Base-by-base conservation (phyloP, 495 filamentous ascomycete species). In the Gamarada debralockiae region DNA sequence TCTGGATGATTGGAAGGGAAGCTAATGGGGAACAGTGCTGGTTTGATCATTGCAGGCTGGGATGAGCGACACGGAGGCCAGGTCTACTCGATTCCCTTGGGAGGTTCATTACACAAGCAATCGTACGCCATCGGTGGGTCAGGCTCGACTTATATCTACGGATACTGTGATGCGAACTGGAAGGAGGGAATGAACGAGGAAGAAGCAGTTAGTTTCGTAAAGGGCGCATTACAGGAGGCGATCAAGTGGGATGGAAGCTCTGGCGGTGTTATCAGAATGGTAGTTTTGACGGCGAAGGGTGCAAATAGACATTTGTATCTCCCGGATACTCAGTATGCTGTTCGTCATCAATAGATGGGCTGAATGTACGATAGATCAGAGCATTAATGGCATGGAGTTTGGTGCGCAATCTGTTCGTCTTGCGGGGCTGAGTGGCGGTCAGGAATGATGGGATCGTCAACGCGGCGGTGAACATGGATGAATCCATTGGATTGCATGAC, bases 161-260 rank as follows among this genome's bases (percentile, higher is more conserved):
- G 93, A 58, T 97, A 92, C 75, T 97, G 93, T 67, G 92, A 98
- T 69, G 84, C 91, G 45, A 80, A 98, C 77, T 98, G 93, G 93
- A 84, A 80, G 64, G 95, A 97, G 66, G 81, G 83, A 59, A 97
- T 98, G 92, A 87, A 86, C 21, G 92, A 98, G 77, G 76, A 80
- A 37, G 90, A 95, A 54, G 95, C 93, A n/a, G 79, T 98, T 51
- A 70, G 83, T 23, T 98, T 97, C 58, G 95, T 98, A 60, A 96
- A 95, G 68, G 85, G 82, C 36, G 81, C 93, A 10, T 71, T 98
- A 67, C 76, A 81, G 62, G 92, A 98, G 74, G 93, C 93, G 13
- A 95, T 98, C 77, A 96, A 95, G 72, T 97, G 93, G 93, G 93
- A 98, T 68, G 92, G 93, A 38, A 96, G 92, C 74, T 97, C 95